phyloP scores from a whole-genome alignment of 129 eudicot species.

The Mikania micrantha region DNA sequence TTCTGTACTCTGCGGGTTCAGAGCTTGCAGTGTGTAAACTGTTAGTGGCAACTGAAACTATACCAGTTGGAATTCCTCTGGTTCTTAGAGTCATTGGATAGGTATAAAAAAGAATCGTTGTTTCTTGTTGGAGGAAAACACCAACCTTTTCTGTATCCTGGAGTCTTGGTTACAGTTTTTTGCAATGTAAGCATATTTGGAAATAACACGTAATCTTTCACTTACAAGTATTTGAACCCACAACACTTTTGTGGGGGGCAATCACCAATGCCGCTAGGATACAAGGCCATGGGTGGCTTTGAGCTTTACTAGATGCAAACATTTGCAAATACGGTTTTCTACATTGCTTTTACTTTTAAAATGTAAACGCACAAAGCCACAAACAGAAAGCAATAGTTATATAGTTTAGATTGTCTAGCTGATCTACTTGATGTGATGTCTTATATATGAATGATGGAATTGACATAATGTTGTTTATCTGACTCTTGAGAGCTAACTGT shows the following conservation, averaged over 20 bases:
- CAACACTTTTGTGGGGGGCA: too few species aligned
- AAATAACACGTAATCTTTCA: too few species aligned
- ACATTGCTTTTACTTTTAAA: background rate
- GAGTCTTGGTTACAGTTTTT: too few species aligned
- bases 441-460: background rate
- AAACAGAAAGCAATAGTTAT: background rate
- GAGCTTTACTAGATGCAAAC: background rate
- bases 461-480: constrained; percentile 2
- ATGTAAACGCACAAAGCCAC: background rate
- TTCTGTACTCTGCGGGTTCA: constrained; percentile 1
- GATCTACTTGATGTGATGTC: background rate
- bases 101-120: background rate
- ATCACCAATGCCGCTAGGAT: too few species aligned
- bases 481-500: background rate
- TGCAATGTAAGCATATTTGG: background rate
- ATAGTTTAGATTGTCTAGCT: background rate
- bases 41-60: background rate
- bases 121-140: background rate
- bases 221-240: too few species aligned
- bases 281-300: too few species aligned
- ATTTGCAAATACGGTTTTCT: background rate
- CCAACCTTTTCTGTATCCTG: background rate
- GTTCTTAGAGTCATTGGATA: background rate
- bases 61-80: constrained; percentile 1
- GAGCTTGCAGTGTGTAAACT: constrained; percentile 6